Base-by-base conservation (phyloP, 2,329 filamentous ascomycete species). In the Fusarium avenaceum region DNA sequence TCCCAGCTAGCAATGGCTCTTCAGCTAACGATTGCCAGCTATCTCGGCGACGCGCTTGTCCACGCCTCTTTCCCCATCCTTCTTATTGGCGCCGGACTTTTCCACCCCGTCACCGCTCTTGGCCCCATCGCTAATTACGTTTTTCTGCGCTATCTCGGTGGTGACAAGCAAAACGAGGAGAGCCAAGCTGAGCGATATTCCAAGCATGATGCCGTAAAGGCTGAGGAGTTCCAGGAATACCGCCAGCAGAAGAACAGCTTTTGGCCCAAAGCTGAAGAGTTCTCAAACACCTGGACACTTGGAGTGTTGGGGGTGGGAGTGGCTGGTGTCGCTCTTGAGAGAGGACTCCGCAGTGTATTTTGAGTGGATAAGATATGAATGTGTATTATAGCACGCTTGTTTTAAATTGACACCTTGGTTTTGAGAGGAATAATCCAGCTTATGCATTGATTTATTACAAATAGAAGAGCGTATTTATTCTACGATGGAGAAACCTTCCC, bases 221-320 rank as follows among this genome's bases (percentile, higher is more conserved):
- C 52, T 1, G n/a, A 44, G 1, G 46, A 59, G 3, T 65, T 53
- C 3, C 8, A 53, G 0, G 46, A 59, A 13, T 65, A 64, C 9
- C 53, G 45, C 0, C 30, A 59, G 10, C 13, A 64, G 17, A 59
- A 64, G 60, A 64, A 64, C 6, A 64, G 60, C 35, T 59, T 64
- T 22, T 64, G 61, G 61, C 61, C 61, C 0, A 64, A 65, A 46
- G 0, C 30, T 2, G 20, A 65, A 7, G 61, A 64, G 30, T 13
- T 65, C 0, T 17, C 10, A 0, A 64, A 64, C 10, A n/a, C 4
- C 33, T 64, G 60, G 61, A 64, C 53, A 0, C 26, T 64, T 28
- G 22, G 15, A 19, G 17, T 64, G 2, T 6, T 64, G 26, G 38
- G 30, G 1, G 30, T 13, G 7, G 61, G 61, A 14, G 4, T 59